Percentiles rank a stretch among this genome's conserved stretches.
Conservation (phyloP, 2,329 filamentous ascomycete species). For the Exophiala calicioides region DNA sequence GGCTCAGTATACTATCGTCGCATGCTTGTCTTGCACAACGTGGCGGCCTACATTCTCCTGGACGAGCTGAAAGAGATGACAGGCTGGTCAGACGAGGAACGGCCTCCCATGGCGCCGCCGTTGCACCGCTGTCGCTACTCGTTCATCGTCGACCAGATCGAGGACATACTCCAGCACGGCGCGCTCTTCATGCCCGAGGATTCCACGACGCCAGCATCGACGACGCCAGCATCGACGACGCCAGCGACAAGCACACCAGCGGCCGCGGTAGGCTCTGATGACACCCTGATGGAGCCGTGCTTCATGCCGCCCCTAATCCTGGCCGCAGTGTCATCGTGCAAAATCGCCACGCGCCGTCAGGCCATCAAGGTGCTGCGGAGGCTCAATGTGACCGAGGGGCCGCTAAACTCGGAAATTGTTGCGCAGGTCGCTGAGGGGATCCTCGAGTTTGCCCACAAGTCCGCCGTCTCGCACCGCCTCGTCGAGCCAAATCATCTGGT, state of each 20-base stretch:
- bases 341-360: constrained; percentile 7
- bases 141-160: constrained; percentile 19
- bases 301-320: constrained; percentile 21
- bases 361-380: constrained; percentile 14
- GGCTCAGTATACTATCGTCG: constrained; percentile 12
- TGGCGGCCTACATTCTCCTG: constrained; percentile 16
- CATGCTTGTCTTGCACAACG: constrained; percentile 22
- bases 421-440: constrained; percentile 18
- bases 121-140: constrained; percentile 9
- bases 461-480: not conserved
- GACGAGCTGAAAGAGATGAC: constrained; percentile 14
- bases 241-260: too few species aligned
- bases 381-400: constrained; percentile 16
- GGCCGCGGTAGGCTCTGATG: too few species aligned
- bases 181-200: constrained; percentile 4
- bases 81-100: not conserved
- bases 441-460: constrained; percentile 11
- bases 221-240: too few species aligned
- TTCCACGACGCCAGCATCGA: too few species aligned
- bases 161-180: constrained; percentile 18
- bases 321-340: constrained; percentile 8
- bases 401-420: constrained; percentile 16
- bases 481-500: constrained; percentile 11
- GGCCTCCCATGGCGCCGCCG: not conserved
- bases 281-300: too few species aligned